These are phyloP conservation scores for Penicillium cataractarum DNA, from an alignment of 495 filamentous ascomycete species.

Conservation along the genomic window DNA sequence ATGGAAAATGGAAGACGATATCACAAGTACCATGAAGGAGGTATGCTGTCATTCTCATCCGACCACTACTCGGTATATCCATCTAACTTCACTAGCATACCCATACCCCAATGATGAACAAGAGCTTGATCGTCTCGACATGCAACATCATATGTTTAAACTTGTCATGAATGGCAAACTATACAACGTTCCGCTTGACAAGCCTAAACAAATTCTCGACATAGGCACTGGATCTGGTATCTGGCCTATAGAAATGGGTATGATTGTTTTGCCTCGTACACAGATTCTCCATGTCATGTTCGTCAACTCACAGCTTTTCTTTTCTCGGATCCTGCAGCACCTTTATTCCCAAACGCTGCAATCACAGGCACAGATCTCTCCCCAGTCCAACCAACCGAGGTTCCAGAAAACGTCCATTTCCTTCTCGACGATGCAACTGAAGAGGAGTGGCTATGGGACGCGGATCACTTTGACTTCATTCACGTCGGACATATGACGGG, in stretches of 20 bases:
- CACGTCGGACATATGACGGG: conserved; percentile 50
- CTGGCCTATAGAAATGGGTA: conserved; percentile 69
- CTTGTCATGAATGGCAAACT: conserved; percentile 53
- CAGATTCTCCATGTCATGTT: conserved; percentile 27
- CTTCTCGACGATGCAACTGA: conserved; percentile 59
- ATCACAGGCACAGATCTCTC: conserved; percentile 67
- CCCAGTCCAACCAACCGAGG: conserved; percentile 62
- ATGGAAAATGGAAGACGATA: conserved; percentile 60
- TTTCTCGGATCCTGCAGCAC: conserved; percentile 30
- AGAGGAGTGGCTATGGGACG: conserved; percentile 53
- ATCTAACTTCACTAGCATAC: conserved; percentile 44
- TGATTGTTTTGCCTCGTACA: conserved; percentile 17
- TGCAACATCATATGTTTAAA: conserved; percentile 65
- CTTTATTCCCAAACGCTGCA: conserved; percentile 55
- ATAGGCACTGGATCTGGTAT: conserved; percentile 73
- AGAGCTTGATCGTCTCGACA: conserved; percentile 58
- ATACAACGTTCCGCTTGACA: conserved; percentile 61
- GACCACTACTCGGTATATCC: background rate
- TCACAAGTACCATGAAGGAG: conserved; percentile 60
- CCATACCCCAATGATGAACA: conserved; percentile 61
- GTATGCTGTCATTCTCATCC: conserved; percentile 38
- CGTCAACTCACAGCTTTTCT: conserved; percentile 6
- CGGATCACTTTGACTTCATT: conserved; percentile 51
- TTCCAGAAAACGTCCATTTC: conserved; percentile 61
- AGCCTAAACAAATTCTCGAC: conserved; percentile 64